Base-by-base conservation (phyloP, 345 rosid species). In the Salix purpurea region DNA sequence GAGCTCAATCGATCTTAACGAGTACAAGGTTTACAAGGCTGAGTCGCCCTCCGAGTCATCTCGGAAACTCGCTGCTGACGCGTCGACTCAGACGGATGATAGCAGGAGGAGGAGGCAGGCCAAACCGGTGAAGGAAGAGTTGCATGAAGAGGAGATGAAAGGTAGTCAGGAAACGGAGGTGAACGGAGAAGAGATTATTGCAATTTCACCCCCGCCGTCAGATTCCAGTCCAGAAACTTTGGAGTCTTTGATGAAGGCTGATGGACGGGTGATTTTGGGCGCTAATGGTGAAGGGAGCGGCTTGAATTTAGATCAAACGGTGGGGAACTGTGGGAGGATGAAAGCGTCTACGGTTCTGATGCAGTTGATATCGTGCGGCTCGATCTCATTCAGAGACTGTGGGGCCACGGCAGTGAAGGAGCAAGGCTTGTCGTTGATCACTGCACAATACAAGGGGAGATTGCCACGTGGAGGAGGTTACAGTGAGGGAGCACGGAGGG, bases 161-260 rank as follows among this genome's bases (percentile, higher is more conserved):
- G 24, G 6, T 28, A 78, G 73, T 11, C 30, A 40, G 54, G 79
- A 86, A 76, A 50, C 77, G 32, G 97, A 88, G 88, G 94, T 83
- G 75, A 85, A 79, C 72, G 84, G 90, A 84, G 97, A 88, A 46
- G 85, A 82, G 81, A 75, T 78, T 70, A 78, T 82, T 70, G 98
- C 90, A 87, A 89, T 91, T 71, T 96, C 98, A 2, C 98, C 99
- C 76, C 99, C 99, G 9, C 97, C 92, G 85, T 92, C 94, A 5
- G 97, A 96, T 88, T 96, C 99, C 34, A 96, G 99, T 52, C 97
- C 98, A 2, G 97, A 93, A 79, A 96, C 99, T 4, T 77, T 96
- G 65, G 98, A 92, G 75, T 83, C 93, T 21, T 77, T 93, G 86
- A 85, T 95, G 90, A 91, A 90, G 73, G 93, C 90, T 2, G 91